A percentile compares a stretch with the other conserved stretches of the same genome.
Conservation (phyloP, 805 yeast species). For the Metschnikowia proteae region DNA sequence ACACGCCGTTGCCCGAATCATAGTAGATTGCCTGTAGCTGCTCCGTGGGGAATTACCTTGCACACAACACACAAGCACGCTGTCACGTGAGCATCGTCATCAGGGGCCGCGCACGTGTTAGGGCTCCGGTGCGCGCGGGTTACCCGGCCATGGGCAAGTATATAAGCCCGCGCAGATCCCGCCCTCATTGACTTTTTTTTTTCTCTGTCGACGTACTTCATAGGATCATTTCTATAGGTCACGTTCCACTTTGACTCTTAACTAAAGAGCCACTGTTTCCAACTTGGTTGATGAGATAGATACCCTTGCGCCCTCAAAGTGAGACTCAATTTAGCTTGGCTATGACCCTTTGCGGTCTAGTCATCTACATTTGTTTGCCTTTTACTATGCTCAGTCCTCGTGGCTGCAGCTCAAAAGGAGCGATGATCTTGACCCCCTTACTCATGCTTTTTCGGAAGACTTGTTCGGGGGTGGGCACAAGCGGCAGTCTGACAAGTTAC, state of each 20-base stretch:
- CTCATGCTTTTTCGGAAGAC: slow-evolving; percentile 85
- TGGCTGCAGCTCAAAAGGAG: slow-evolving; percentile 57
- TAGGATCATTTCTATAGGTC: slow-evolving; percentile 98
- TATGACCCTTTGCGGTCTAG: slow-evolving; percentile 86
- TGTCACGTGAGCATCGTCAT: no score
- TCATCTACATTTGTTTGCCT: slow-evolving; percentile 62
- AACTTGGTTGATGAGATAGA: slow-evolving; percentile 95
- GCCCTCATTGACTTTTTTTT: slow-evolving; percentile 29
- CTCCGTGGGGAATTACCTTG: no score
- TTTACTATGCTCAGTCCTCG: slow-evolving; percentile 24
- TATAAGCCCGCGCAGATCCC: slow-evolving; percentile 10
- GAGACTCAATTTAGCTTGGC: slow-evolving; percentile 79
- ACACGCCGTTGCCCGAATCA: no score
- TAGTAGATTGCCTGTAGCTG: no score
- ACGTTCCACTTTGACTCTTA: slow-evolving; percentile 86
- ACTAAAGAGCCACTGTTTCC: slow-evolving; percentile 98
- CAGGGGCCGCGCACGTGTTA: background rate
- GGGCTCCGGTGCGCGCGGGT: background rate
- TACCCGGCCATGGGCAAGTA: slow-evolving; percentile 12
- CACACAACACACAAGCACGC: no score
- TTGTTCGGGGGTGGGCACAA: slow-evolving; percentile 86
- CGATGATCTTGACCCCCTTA: slow-evolving; percentile 98
- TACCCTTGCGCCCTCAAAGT: slow-evolving; percentile 87
- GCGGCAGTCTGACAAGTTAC: slow-evolving; percentile 99
- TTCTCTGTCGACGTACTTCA: slow-evolving; percentile 96